phyloP scores from a whole-genome alignment of 768 basidiomycete genomes.

The Hericium rajendrae region DNA sequence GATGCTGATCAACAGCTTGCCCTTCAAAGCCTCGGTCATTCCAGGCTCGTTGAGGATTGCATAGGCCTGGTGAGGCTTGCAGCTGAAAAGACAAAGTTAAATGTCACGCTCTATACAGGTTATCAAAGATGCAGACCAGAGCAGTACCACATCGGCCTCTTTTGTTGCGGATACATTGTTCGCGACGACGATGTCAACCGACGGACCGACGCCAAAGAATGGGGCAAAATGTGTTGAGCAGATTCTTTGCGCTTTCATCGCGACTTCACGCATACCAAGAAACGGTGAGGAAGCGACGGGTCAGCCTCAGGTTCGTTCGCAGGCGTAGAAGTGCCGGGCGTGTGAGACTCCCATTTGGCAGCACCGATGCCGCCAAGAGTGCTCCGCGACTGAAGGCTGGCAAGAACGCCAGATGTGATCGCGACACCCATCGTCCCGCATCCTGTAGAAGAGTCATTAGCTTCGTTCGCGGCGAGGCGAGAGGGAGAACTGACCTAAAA shows the following conservation, averaged over 20 bases:
- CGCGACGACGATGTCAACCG: conserved; percentile 61
- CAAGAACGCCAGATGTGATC: conserved; percentile 84
- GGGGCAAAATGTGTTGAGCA: conserved; percentile 50
- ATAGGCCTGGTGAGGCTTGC: conserved; percentile 86
- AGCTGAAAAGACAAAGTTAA: conserved; percentile 36
- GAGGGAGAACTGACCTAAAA: conserved; percentile 46
- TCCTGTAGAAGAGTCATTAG: conserved; percentile 38
- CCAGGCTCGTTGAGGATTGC: conserved; percentile 64
- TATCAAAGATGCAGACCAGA: conserved; percentile 51
- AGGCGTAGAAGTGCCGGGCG: conserved; percentile 69
- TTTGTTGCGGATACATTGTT: conserved; percentile 65
- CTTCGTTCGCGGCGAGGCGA: conserved; percentile 3
- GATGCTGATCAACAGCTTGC: conserved; percentile 93
- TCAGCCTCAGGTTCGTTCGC: conserved; percentile 36
- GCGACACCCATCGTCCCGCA: conserved; percentile 99
- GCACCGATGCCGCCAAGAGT: conserved; percentile 15
- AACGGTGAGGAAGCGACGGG: conserved; percentile 64
- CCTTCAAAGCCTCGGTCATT: conserved; percentile 73
- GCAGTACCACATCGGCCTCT: conserved; percentile 74
- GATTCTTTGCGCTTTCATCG: conserved; percentile 59
- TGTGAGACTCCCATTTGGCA: conserved; percentile 59
- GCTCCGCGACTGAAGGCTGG: conserved; percentile 56
- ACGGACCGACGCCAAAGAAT: conserved; percentile 44
- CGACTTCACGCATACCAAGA: conserved; percentile 82
- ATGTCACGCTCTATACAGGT: not conserved